phyloP scores from a whole-genome alignment of 768 basidiomycete genomes.

The Pleurotus platypus region DNA sequence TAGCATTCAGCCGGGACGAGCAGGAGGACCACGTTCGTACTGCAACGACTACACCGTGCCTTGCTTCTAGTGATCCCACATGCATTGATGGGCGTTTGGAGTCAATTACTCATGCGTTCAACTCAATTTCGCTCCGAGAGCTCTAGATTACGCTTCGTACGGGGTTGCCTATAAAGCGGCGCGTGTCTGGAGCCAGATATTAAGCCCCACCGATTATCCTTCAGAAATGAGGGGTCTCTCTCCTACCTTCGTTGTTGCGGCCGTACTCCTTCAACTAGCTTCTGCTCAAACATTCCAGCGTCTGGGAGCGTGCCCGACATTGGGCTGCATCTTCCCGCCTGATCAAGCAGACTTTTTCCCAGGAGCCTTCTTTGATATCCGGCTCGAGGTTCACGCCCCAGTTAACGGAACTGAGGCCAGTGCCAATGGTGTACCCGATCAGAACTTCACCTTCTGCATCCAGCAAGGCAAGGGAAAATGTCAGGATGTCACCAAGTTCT shows the following conservation, averaged over 20 bases:
- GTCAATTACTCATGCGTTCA: not conserved
- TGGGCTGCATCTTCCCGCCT: slow-evolving; percentile 14
- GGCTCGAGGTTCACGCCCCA: slow-evolving; percentile 14
- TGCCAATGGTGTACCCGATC: slow-evolving; percentile 10
- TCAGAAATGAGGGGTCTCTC: not conserved
- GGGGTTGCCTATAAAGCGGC: not conserved
- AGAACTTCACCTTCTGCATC: slow-evolving; percentile 13
- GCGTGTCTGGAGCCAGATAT: not conserved
- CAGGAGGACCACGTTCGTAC: slow-evolving; percentile 5
- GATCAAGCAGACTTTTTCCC: slow-evolving; percentile 13
- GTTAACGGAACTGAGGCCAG: slow-evolving; percentile 11
- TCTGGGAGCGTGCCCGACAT: slow-evolving; percentile 12
- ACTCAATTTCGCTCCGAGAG: not conserved
- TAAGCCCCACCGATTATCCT: not conserved
- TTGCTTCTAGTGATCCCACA: not conserved
- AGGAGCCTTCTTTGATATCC: slow-evolving; percentile 12
- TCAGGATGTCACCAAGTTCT: slow-evolving; percentile 10
- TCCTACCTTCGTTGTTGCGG: not conserved
- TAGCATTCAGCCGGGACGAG: not conserved
- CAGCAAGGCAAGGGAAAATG: slow-evolving; percentile 10
- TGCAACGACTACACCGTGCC: not conserved
- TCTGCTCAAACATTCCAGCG: slow-evolving; percentile 12
- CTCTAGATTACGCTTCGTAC: not conserved
- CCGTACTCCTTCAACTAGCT: not conserved
- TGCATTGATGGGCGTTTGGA: slow-evolving; percentile 1